Base-by-base conservation (phyloP, 768 basidiomycete genomes). In the Rossbeevera mucosa region DNA sequence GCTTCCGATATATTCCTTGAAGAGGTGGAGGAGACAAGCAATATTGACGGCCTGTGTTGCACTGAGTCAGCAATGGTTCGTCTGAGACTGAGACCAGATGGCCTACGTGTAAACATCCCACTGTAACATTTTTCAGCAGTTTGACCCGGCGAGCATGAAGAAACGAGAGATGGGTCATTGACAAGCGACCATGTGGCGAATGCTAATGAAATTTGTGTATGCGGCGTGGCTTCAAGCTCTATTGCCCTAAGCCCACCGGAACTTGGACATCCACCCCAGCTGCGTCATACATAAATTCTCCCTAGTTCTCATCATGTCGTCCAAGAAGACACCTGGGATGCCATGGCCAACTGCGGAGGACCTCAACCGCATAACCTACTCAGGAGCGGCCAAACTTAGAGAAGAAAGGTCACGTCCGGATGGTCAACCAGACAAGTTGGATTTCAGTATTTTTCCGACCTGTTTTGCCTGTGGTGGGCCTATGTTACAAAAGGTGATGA, bases 1-100 rank as follows among this genome's bases (percentile, higher is more conserved):
- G 22, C 76, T 76, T 25, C 77, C 85, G 16, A 89, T 67, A 65
- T 86, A 79, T 58, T 83, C 77, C 12, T 75, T 69, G 57, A 87
- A 78, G 48, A 91, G 72, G 62, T 91, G 89, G 2, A 78, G 62
- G 12, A 78, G 74, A 61, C 81, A 85, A 5, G 67, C 70, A 9
- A 78, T 59, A 59, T 89, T 90, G 11, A 78, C 61, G 8, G 73
- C 59, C 85, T 88, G 55, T 81, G 55, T 26, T 22, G 25, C 36
- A 28, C 22, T 26, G 14, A 13, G 20, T 59, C 42, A 59, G 48
- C n/a, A n/a, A 46, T 33, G 20, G 33, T 20, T 33, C 7, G 14
- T 16, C 12, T 41, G 43, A 26, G 36, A 47, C 16, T 20, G 30
- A 22, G 36, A 47, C 16, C 22, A 28, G 20, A 50, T 33, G 24